phyloP scores from a whole-genome alignment of 1,284 basidiomycete species.

The Cryptococcus sp. region DNA sequence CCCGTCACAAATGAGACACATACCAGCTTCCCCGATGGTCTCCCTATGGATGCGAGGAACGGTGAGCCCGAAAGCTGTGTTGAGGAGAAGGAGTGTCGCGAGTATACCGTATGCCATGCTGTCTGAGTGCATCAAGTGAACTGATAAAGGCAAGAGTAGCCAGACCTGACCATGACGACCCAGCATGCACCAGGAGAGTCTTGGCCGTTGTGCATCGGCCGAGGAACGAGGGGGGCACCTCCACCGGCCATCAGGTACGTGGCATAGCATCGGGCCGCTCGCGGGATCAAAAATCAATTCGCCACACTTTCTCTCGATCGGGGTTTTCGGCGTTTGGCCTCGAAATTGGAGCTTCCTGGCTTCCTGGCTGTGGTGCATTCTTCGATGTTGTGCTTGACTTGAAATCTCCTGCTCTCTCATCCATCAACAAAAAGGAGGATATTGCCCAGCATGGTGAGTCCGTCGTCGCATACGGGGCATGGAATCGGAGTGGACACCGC shows the following conservation, averaged over 20 bases:
- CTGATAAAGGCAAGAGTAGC: neutral
- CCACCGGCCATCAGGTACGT: neutral
- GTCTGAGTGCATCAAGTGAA: neutral
- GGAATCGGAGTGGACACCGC: neutral
- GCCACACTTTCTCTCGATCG: neutral
- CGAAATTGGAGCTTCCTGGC: slow-evolving; percentile 2
- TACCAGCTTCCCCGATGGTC: slow-evolving; percentile 31
- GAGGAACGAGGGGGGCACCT: neutral
- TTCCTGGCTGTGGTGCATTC: neutral
- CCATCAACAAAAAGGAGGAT: slow-evolving; percentile 28
- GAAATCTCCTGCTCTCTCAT: slow-evolving; percentile 8
- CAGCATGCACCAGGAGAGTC: neutral
- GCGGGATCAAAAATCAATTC: no score
- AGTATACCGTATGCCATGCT: neutral
- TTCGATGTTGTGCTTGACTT: neutral
- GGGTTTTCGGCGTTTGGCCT: neutral
- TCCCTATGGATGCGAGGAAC: slow-evolving; percentile 17
- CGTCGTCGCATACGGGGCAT: neutral
- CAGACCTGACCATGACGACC: neutral
- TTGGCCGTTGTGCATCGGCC: neutral
- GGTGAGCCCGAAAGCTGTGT: neutral
- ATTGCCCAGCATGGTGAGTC: slow-evolving; percentile 44
- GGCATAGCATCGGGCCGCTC: neutral
- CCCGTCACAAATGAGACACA: no score
- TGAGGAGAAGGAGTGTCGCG: neutral